Base-by-base conservation (phyloP, 2,329 filamentous ascomycete genomes). In the Apiospora marii region DNA sequence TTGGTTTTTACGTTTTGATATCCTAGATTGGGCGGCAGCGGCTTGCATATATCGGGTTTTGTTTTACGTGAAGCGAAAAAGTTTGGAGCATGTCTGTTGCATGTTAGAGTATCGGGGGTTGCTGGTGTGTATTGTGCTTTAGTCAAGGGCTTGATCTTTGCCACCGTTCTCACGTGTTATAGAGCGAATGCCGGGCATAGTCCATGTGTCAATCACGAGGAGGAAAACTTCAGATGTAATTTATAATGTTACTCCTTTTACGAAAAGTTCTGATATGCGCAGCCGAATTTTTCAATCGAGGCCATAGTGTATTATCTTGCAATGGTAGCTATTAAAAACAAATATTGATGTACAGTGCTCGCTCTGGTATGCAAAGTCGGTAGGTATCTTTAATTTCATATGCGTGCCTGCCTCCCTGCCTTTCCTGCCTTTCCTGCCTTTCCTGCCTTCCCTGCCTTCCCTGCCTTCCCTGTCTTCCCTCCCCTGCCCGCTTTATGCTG, bases 351-450 rank as follows among this genome's bases (percentile, higher is more conserved):
- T 41, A 34, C 58, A 64, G 58, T 64, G 34, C 34, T 41, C 22
- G 58, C 58, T 64, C 58, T 64, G 34, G 58, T 64, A 64, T 64
- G 58, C 34, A 37, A 64, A 64, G 58, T 22, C 30, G 58, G 58
- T n/a, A 64, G 58, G 58, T 64, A 64, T 64, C 58, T 64, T 34
- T 64, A 64, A 64, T 64, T 58, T 13, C 34, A 64, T 22, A 22
- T 37, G 34, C 30, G n/a, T 41, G 16, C 34, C 34, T 64, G 19
- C 58, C 58, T 37, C 3, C 30, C n/a, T 30, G 48, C 19, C 48
- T 12, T 7, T 8, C 49, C 27, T 30, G 27, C 27, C 14, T n/a
- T 27, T n/a, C n/a, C n/a, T n/a, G n/a, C n/a, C n/a, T n/a, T n/a
- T n/a, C 34, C 34, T 64, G 19, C 58, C 58, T 37, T n/a, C 3